phyloP scores from a whole-genome alignment of 805 yeast genomes.

The Maudiozyma saulgeensis region DNA sequence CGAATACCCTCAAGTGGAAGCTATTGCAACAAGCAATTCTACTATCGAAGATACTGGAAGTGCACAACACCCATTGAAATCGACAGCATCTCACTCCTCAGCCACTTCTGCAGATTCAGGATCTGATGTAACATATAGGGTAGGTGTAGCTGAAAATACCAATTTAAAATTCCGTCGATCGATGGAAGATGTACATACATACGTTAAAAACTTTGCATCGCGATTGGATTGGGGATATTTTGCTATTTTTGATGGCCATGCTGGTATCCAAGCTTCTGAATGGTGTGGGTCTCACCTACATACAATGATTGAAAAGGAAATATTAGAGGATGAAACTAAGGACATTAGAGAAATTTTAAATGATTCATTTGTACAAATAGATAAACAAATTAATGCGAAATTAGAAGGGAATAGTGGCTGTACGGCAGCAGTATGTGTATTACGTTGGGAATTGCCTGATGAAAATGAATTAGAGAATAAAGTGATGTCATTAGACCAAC shows the following conservation, averaged over 20 bases:
- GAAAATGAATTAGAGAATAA: conserved; percentile 6
- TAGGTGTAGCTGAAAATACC: conserved; percentile 87
- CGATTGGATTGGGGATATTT: conserved; percentile 88
- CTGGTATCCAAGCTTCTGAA: conserved; percentile 85
- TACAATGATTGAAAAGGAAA: conserved; percentile 49
- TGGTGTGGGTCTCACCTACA: conserved; percentile 91
- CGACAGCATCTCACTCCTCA: background rate
- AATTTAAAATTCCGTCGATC: conserved; percentile 71
- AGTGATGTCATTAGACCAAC: conserved; percentile 29
- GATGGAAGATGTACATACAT: conserved; percentile 96
- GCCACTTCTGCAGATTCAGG: background rate
- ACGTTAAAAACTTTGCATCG: conserved; percentile 87
- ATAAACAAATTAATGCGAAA: conserved; percentile 50
- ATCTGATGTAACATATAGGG: conserved; percentile 56
- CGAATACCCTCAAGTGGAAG: background rate
- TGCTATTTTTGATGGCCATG: conserved; percentile 95
- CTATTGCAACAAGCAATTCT: background rate
- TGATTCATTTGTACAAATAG: conserved; percentile 67
- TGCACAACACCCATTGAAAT: background rate
- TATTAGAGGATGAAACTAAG: conserved; percentile 37
- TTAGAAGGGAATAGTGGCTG: conserved; percentile 75
- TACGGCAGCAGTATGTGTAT: conserved; percentile 89
- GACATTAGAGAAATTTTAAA: conserved; percentile 61
- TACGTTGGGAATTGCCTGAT: conserved; percentile 63
- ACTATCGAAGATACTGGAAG: background rate